phyloP scores from a whole-genome alignment of 139 green algal genomes.

The Picochlorum sp. region DNA sequence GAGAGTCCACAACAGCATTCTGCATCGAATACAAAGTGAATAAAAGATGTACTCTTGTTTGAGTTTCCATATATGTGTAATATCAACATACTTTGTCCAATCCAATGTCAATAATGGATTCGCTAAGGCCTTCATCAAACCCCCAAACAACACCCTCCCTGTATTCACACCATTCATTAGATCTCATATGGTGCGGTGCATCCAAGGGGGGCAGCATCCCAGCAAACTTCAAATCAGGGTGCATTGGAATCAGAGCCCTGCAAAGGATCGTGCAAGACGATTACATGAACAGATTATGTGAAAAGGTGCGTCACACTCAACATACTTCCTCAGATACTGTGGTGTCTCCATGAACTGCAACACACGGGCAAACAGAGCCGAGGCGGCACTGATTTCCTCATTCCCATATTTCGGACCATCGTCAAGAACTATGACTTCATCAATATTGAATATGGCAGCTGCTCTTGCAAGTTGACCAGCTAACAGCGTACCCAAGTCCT shows the following conservation, averaged over 20 bases:
- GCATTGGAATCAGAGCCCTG: slow-evolving; percentile 54
- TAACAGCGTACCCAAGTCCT: slow-evolving; percentile 59
- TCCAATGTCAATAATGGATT: slow-evolving; percentile 63
- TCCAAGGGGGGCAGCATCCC: slow-evolving; percentile 70
- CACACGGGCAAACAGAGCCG: slow-evolving; percentile 64
- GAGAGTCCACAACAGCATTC: slow-evolving; percentile 28
- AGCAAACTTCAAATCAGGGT: slow-evolving; percentile 48
- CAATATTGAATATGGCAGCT: slow-evolving; percentile 69
- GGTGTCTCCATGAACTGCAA: slow-evolving; percentile 83
- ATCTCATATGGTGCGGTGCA: slow-evolving; percentile 76
- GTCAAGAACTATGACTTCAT: slow-evolving; percentile 71
- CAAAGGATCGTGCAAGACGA: slow-evolving; percentile 13
- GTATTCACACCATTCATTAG: slow-evolving; percentile 72
- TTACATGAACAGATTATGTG: neutral
- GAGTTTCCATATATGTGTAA: slow-evolving; percentile 7
- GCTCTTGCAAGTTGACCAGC: slow-evolving; percentile 62
- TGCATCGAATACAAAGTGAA: slow-evolving; percentile 7
- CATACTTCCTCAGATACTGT: slow-evolving; percentile 69
- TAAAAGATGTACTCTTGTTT: slow-evolving; percentile 10
- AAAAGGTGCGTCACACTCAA: neutral
- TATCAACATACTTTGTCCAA: slow-evolving; percentile 42
- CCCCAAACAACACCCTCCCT: slow-evolving; percentile 70
- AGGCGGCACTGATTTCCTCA: slow-evolving; percentile 23
- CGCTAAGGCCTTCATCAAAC: slow-evolving; percentile 14
- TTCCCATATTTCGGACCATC: slow-evolving; percentile 20